phyloP scores from a whole-genome alignment of 2,329 filamentous ascomycete species.

The Fusarium sp. region DNA sequence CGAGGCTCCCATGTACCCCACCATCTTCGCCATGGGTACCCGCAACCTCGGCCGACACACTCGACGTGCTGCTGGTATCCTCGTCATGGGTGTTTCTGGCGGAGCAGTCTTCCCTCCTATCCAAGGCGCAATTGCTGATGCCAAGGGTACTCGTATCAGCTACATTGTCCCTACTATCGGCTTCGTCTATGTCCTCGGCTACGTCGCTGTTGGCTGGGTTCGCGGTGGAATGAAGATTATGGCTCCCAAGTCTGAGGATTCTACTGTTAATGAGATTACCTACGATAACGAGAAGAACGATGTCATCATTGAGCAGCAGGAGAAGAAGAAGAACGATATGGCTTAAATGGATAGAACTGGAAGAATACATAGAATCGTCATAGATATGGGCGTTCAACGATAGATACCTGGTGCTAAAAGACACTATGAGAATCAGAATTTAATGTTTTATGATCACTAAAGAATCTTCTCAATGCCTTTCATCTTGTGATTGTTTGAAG shows the following conservation, averaged over 20 bases:
- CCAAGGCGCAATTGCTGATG: slow-evolving; percentile 40
- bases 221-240: slow-evolving; percentile 33
- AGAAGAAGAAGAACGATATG: slow-evolving; percentile 39
- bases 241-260: slow-evolving; percentile 18
- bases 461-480: too few relatives aligned
- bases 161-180: slow-evolving; percentile 42
- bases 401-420: slow-evolving; percentile 2
- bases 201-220: slow-evolving; percentile 37
- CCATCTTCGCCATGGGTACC: slow-evolving; percentile 82
- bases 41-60: slow-evolving; percentile 80
- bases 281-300: slow-evolving; percentile 25
- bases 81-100: slow-evolving; percentile 76
- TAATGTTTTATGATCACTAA: slow-evolving; percentile 24
- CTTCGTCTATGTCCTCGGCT: slow-evolving; percentile 44
- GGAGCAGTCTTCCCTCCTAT: slow-evolving; percentile 63
- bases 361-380: background rate
- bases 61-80: slow-evolving; percentile 80
- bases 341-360: slow-evolving; percentile 10
- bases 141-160: slow-evolving; percentile 40
- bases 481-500: too few relatives aligned
- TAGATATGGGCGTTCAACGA: background rate
- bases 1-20: slow-evolving; percentile 83
- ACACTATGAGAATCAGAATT: slow-evolving; percentile 18
- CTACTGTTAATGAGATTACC: background rate
- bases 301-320: slow-evolving; percentile 32